Base-by-base conservation (phyloP, 352 stramenopile genomes). In the Pilasporangium apinafurcum region DNA sequence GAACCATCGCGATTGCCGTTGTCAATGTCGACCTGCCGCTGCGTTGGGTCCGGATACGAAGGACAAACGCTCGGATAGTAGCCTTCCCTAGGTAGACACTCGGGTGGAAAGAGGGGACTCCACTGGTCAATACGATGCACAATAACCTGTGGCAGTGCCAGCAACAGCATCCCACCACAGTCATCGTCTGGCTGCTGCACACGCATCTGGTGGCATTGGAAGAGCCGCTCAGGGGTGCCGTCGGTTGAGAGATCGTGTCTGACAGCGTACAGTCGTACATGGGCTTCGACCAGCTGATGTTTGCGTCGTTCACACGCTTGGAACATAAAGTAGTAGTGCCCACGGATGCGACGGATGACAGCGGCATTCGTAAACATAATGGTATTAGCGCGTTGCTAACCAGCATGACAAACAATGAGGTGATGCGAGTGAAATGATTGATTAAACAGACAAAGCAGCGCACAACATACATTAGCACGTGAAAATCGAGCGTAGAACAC, bases 311-410 rank as follows among this genome's bases (percentile, higher is more conserved):
- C 86, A 39, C 86, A 96, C 1, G 89, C 76, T 40, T 96, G 86
- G 47, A 95, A 85, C 84, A 96, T 96, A 37, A 96, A 83, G 68
- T 95, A 95, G 50, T 82, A 95, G 32, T 92, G 68, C 4, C 86
- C 86, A 10, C 85, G 82, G 44, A 96, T 95, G 54, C 86, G 80
- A 26, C 86, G 86, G 59, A 96, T 92, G 21, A 96, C 76, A 2
- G 77, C 84, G 12, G 61, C 71, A 24, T 90, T 81, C 4, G 76
- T 82, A 38, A 96, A 95, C 56, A 95, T 86, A 58, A 96, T 83
- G 4, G 82, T 91, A 40, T 85, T 78, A 1, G 82, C 82, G 28
- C 82, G 79, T 81, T 85, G 77, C 81, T 93, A 43, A 46, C 32
- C 5, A 27, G 43, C 35, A 47, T 34, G 16, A 32, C 20, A 33